Percentiles rank a stretch among this genome's conserved stretches.
Evolutionary conservation across 1,284 basidiomycete species (phyloP).

Genomic region (Testicularia cyperi): DNA sequence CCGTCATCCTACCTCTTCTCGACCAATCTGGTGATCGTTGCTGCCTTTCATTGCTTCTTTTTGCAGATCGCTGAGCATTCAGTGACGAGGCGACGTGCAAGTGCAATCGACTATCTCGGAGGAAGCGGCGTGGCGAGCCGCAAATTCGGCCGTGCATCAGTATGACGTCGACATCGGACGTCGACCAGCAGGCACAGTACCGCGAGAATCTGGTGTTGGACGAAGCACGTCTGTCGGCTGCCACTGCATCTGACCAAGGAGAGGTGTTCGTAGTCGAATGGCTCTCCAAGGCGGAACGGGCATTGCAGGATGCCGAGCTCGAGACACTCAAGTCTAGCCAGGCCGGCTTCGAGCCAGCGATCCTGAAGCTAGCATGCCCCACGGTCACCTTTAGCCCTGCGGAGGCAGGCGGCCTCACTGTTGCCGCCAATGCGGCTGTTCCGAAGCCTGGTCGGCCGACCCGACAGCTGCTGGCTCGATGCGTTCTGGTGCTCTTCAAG

Average conservation of each 20-base stretch:
- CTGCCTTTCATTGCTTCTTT: too few species aligned
- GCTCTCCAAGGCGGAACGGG: conserved; percentile 71
- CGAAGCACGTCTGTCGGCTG: conserved; percentile 38
- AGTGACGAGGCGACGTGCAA: too few species aligned
- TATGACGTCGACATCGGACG: conserved; percentile 10
- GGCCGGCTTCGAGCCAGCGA: conserved; percentile 66
- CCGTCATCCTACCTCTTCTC: too few species aligned
- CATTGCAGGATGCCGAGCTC: conserved; percentile 62
- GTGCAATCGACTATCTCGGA: too few species aligned
- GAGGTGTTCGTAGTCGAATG: conserved; percentile 80
- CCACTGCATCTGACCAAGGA: conserved; percentile 71
- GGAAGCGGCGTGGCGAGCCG: too few species aligned
- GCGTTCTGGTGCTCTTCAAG: conserved; percentile 75
- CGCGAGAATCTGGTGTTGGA: conserved; percentile 30
- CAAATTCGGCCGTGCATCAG: too few species aligned
- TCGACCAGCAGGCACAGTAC: conserved; percentile 15
- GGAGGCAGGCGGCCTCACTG: conserved; percentile 13
- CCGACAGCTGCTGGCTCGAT: conserved; percentile 76
- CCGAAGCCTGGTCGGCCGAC: conserved; percentile 75
- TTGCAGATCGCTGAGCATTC: too few species aligned
- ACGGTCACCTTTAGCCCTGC: conserved; percentile 19
- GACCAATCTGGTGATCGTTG: too few species aligned
- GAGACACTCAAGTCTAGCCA: conserved; percentile 68
- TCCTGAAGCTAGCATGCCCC: conserved; percentile 68
- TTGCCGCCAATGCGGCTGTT: conserved; percentile 15